These are phyloP conservation scores for Primulina huaijiensis DNA, from an alignment of 257 asterid genomes.

Conservation along the genomic window DNA sequence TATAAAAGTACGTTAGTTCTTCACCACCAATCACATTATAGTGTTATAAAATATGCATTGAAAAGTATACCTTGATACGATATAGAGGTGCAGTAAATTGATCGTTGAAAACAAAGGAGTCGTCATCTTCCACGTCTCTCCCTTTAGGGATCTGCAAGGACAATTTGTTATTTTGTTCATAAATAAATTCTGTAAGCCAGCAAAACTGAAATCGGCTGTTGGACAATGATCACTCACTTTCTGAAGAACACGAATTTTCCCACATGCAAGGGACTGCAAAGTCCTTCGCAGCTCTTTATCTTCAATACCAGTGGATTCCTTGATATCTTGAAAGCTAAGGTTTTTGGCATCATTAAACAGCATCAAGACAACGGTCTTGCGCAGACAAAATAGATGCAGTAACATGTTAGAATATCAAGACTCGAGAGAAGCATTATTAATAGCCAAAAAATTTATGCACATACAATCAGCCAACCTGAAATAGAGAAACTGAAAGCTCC, in stretches of 20 bases:
- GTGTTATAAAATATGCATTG: background rate
- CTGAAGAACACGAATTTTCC: slow-evolving; percentile 89
- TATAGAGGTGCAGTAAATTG: slow-evolving; percentile 78
- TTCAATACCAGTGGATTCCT: slow-evolving; percentile 86
- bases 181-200: background rate
- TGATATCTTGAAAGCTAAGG: slow-evolving; percentile 86
- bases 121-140: slow-evolving; percentile 65
- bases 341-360: slow-evolving; percentile 82
- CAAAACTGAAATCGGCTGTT: slow-evolving; percentile 2
- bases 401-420: slow-evolving; percentile 1
- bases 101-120: slow-evolving; percentile 68
- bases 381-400: slow-evolving; percentile 21
- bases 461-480: slow-evolving; percentile 62
- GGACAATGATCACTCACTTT: slow-evolving; percentile 49
- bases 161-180: slow-evolving; percentile 9
- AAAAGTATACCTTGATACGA: slow-evolving; percentile 62
- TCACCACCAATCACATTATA: background rate
- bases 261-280: slow-evolving; percentile 96
- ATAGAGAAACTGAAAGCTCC: slow-evolving; percentile 97
- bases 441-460: background rate
- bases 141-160: slow-evolving; percentile 51
- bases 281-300: slow-evolving; percentile 92
- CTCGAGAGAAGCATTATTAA: background rate
- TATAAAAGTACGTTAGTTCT: background rate
- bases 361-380: slow-evolving; percentile 90